Evolutionary conservation across 352 stramenopile genomes (phyloP).

Genomic region (Plasmopara halstedii): DNA sequence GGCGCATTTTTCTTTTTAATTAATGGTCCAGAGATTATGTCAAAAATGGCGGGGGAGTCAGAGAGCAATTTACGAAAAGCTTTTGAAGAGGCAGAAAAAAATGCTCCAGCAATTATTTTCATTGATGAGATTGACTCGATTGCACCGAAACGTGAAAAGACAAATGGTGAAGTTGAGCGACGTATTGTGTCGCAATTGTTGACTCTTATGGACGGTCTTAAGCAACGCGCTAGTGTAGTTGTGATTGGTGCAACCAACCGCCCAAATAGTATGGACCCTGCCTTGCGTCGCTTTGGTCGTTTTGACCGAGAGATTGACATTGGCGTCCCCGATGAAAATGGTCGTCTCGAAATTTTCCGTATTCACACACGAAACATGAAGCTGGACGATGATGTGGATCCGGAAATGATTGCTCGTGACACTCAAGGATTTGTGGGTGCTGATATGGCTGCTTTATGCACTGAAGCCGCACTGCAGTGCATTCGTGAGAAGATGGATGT

Average conservation of each 20-base stretch:
- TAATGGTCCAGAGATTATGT: constrained; percentile 99
- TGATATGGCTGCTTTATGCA: constrained; percentile 99
- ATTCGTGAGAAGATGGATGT: constrained; percentile 99
- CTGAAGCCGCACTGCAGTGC: constrained; percentile 97
- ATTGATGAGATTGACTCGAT: constrained; percentile 99
- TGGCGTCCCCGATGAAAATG: constrained; percentile 98
- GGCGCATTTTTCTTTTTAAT: constrained; percentile 99
- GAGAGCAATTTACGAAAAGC: constrained; percentile 93
- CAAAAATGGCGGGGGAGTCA: constrained; percentile 93
- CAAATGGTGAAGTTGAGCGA: constrained; percentile 98
- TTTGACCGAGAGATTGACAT: constrained; percentile 99
- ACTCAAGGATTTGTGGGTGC: constrained; percentile 99
- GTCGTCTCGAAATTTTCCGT: constrained; percentile 97
- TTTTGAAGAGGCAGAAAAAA: constrained; percentile 99
- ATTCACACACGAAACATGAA: constrained; percentile 99
- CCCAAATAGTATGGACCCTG: constrained; percentile 98
- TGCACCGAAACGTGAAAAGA: constrained; percentile 98
- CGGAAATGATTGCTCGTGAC: constrained; percentile 94
- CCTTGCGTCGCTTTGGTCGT: constrained; percentile 96
- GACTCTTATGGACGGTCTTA: constrained; percentile 98
- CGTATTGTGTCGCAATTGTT: constrained; percentile 98
- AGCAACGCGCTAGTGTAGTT: constrained; percentile 91
- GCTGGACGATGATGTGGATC: constrained; percentile 98
- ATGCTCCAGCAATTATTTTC: constrained; percentile 99
- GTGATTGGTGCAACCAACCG: constrained; percentile 99